Percentiles rank a stretch among this genome's conserved stretches.
Evolutionary conservation across 2,329 filamentous ascomycete genomes (phyloP).

Genomic region (Aspergillus luchuensis): DNA sequence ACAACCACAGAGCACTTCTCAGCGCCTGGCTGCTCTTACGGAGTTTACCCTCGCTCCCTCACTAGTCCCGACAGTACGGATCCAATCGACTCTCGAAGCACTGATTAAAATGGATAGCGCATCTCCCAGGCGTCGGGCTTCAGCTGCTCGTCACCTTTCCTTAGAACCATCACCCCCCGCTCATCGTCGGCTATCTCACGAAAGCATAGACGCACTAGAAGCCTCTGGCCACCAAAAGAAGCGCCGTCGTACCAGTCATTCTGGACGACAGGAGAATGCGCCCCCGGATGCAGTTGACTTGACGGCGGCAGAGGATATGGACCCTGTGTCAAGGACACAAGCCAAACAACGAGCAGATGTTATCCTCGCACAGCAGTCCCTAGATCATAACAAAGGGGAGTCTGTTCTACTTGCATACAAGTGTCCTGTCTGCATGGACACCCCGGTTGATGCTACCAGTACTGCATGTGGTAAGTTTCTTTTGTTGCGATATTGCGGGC

Average conservation of each 20-base stretch:
- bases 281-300: conserved; percentile 55
- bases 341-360: conserved; percentile 58
- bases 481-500: background rate
- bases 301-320: conserved; percentile 46
- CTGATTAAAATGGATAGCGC: background rate
- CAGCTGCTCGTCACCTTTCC: background rate
- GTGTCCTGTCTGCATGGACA: conserved; percentile 67
- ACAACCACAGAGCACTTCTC: background rate
- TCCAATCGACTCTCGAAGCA: background rate
- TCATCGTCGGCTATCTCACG: background rate
- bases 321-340: conserved; percentile 47
- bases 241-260: conserved; percentile 18
- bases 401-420: conserved; percentile 52
- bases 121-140: background rate
- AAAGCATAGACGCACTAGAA: conserved; percentile 3
- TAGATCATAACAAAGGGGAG: conserved; percentile 31
- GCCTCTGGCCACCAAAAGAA: conserved; percentile 14
- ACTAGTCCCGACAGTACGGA: background rate
- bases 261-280: conserved; percentile 13
- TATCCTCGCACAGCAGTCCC: conserved; percentile 47
- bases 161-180: background rate
- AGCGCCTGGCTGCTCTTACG: background rate
- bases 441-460: conserved; percentile 59
- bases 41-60: background rate
- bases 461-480: conserved; percentile 59